These are phyloP conservation scores for Wickerhamiella occidentalis DNA, from an alignment of 805 yeast species.

Conservation along the genomic window DNA sequence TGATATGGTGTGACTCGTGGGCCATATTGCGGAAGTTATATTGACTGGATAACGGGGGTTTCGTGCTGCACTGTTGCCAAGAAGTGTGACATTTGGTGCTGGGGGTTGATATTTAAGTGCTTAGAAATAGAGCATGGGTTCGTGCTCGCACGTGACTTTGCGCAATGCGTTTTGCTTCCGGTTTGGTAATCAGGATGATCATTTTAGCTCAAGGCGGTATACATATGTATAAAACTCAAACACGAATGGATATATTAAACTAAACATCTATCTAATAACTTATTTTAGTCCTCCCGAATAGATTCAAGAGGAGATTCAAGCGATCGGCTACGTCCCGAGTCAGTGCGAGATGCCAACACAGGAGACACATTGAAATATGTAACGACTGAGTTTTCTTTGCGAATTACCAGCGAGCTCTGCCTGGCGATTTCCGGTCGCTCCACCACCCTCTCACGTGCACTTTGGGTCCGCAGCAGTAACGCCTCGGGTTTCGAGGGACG, in stretches of 20 bases:
- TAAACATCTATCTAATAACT: neutral
- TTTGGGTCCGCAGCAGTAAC: neutral
- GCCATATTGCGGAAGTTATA: neutral
- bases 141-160: neutral
- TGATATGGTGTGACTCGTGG: neutral
- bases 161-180: neutral
- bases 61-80: neutral
- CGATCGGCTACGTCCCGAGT: neutral
- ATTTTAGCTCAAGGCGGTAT: too few species aligned
- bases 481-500: neutral
- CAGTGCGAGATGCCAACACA: neutral
- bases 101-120: neutral
- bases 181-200: neutral
- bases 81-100: neutral
- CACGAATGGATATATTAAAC: too few species aligned
- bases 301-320: neutral
- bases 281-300: neutral
- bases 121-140: neutral
- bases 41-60: neutral
- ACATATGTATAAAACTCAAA: too few species aligned
- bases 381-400: neutral
- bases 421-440: slow-evolving; percentile 1
- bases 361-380: neutral
- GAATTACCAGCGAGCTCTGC: neutral
- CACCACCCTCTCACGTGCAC: neutral